Base-by-base conservation (phyloP, 139 green algal species). In the Astrephomene gubernaculifera region DNA sequence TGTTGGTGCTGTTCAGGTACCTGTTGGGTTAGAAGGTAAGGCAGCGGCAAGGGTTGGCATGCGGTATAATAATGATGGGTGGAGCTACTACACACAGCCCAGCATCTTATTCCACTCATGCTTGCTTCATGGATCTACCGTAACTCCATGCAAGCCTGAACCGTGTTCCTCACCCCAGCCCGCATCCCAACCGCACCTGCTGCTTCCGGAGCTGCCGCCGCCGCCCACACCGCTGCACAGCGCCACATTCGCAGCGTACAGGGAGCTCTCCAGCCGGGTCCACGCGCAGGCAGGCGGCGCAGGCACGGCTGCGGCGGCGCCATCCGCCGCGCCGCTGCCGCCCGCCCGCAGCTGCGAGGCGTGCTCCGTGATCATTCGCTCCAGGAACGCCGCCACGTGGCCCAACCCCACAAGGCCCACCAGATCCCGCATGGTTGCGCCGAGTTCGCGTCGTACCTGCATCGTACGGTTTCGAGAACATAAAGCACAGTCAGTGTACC, bases 191-290 rank as follows among this genome's bases (percentile, higher is more conserved):
- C 9, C 57, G 57, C 57, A 67, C 65, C 65, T n/a, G 33, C 65
- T 71, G 63, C n/a, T 70, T 39, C 57, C 57, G 31, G 31, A 70
- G 63, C 31, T 31, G 49, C 41, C 69, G 54, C 31, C 21, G 53
- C 74, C 85, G 17, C 85, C n/a, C n/a, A n/a, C n/a, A n/a, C n/a
- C 75, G 76, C 80, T 76, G 5, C 67, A 85, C 60, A 93, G 83
- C 41, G 94, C 82, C 60, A 95, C 85, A 74, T 95, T 96, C 14
- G 92, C 70, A 0, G 91, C 90, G 57, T 95, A 96, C 41, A 96
- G 68, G 7, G 71, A 78, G 45, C 86, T 90, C 85, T 96, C 93
- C 29, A 93, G 71, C 43, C 25, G 71, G 22, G 29, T 80, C 65
- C 72, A 85, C n/a, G 5, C 60, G n/a, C n/a, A n/a, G n/a, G n/a